These are phyloP conservation scores for Hypoxylon intermedium DNA, from an alignment of 495 filamentous ascomycete species.

Conservation along the genomic window DNA sequence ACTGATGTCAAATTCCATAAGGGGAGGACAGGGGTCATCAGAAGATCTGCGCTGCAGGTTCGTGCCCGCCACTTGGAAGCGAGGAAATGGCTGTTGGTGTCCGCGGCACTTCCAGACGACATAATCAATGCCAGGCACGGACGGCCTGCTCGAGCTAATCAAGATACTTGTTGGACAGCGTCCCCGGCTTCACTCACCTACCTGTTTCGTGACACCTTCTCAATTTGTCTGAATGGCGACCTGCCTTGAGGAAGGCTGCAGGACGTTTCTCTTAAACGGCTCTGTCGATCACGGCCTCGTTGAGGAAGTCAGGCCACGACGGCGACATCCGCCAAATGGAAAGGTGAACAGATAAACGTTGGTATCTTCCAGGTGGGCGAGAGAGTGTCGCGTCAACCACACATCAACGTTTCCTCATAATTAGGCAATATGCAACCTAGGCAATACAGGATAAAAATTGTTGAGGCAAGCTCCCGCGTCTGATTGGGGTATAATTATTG, in stretches of 20 bases:
- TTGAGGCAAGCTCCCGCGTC: slow-evolving; percentile 13
- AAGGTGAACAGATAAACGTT: slow-evolving; percentile 7
- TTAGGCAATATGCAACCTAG: slow-evolving; percentile 37
- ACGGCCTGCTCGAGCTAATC: slow-evolving; percentile 17
- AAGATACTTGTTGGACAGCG: slow-evolving; percentile 20
- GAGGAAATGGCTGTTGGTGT: slow-evolving; percentile 5
- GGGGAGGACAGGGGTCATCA: slow-evolving; percentile 4
- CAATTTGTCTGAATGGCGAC: slow-evolving; percentile 4
- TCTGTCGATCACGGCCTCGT: slow-evolving; percentile 20
- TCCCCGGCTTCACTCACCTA: slow-evolving; percentile 18
- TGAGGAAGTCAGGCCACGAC: slow-evolving; percentile 20
- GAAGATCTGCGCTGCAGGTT: slow-evolving; percentile 17
- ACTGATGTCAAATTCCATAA: slow-evolving; percentile 23
- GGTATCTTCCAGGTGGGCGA: neutral
- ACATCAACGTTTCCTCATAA: slow-evolving; percentile 23
- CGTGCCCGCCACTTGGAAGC: slow-evolving; percentile 25
- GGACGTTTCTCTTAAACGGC: neutral
- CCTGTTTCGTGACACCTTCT: slow-evolving; percentile 31
- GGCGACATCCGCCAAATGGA: slow-evolving; percentile 11
- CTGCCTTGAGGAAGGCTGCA: slow-evolving; percentile 19
- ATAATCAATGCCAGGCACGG: slow-evolving; percentile 35
- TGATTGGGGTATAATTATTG: slow-evolving; percentile 22
- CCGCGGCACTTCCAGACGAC: neutral
- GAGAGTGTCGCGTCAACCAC: slow-evolving; percentile 9
- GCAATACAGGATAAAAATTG: slow-evolving; percentile 36